These are phyloP conservation scores for Aspergillus chevalieri DNA, from an alignment of 2,329 filamentous ascomycete genomes.

Conservation along the genomic window DNA sequence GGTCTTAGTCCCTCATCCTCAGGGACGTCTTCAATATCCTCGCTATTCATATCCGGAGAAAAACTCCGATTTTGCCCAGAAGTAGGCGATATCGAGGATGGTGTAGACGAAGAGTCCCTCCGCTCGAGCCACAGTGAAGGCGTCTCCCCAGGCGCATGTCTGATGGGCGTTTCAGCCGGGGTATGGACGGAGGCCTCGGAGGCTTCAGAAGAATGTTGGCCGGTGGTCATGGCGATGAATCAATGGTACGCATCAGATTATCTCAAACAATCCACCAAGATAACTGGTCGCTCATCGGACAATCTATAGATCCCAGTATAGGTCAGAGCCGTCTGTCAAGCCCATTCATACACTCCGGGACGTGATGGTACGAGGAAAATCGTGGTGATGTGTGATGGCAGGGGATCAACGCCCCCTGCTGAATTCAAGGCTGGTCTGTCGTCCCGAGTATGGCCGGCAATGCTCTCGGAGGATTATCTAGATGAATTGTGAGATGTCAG, in stretches of 20 bases:
- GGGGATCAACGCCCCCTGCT: too few species aligned
- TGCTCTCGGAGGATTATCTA: too few species aligned
- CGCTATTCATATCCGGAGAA: conserved; percentile 32
- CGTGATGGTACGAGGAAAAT: too few species aligned
- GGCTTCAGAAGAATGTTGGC: conserved; percentile 25
- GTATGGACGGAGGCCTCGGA: conserved; percentile 58
- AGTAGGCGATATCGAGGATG: conserved; percentile 53
- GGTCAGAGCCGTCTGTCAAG: too few species aligned
- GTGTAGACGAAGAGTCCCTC: conserved; percentile 59
- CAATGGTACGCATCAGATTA: background rate
- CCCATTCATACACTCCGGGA: too few species aligned
- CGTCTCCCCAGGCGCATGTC: conserved; percentile 21
- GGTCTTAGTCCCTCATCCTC: conserved; percentile 63
- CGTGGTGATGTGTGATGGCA: too few species aligned
- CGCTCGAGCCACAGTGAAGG: conserved; percentile 63
- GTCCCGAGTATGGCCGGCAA: too few species aligned
- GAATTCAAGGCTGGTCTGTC: too few species aligned
- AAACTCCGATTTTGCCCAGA: conserved; percentile 44
- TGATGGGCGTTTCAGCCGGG: conserved; percentile 58
- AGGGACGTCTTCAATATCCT: conserved; percentile 31
- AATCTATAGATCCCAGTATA: too few species aligned
- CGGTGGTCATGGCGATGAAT: conserved; percentile 22
- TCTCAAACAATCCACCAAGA: background rate
- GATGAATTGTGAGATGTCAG: too few species aligned
- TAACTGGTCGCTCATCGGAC: too few species aligned